Evolutionary conservation across 305 asterid species (phyloP).

Genomic region (Solanum chacoense): DNA sequence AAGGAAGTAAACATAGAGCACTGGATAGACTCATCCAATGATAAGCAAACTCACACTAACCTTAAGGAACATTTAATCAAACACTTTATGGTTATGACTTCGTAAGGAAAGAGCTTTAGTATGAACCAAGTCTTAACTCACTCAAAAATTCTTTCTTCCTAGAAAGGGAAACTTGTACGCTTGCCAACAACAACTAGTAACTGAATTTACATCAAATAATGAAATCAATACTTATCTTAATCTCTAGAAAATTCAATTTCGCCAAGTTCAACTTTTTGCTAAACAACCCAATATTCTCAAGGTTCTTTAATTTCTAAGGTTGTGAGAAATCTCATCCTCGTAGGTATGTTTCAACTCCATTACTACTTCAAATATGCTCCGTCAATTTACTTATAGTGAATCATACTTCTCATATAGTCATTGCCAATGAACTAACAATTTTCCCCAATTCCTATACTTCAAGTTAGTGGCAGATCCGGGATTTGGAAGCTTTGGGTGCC

Average conservation of each 20-base stretch:
- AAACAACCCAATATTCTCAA: background rate
- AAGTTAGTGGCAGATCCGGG: background rate
- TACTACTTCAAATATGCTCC: background rate
- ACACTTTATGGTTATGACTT: background rate
- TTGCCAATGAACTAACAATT: background rate
- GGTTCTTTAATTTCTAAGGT: background rate
- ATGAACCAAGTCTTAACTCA: background rate
- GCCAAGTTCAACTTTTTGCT: background rate
- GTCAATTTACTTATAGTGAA: background rate
- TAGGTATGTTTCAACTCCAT: background rate
- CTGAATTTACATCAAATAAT: background rate
- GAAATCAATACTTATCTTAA: background rate
- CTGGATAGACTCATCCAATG: background rate
- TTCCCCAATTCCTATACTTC: background rate
- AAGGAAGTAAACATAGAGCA: background rate
- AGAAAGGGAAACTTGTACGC: background rate
- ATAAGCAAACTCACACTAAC: background rate
- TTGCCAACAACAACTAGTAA: background rate
- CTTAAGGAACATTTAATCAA: background rate
- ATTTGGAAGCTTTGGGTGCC: background rate
- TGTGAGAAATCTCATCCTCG: background rate
- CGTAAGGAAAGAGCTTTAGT: background rate
- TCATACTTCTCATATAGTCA: background rate
- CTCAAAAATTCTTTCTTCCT: background rate
- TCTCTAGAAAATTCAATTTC: background rate